These are phyloP conservation scores for Uromyces viciae-fabae DNA, from an alignment of 1,284 basidiomycete species.

Conservation along the genomic window DNA sequence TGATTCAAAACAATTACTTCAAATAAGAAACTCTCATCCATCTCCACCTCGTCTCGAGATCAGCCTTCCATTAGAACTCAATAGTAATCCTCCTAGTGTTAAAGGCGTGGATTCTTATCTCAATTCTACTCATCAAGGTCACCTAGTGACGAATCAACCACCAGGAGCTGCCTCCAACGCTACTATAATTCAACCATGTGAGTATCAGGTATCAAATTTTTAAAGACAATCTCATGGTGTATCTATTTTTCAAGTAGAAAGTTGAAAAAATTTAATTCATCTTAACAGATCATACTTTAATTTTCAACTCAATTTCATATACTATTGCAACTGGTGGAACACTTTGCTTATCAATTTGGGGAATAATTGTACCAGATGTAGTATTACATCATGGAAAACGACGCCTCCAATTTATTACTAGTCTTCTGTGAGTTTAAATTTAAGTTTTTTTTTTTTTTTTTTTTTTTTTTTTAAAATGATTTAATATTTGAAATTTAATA, in stretches of 20 bases:
- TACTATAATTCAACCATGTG: too few relatives aligned
- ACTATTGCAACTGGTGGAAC: background rate
- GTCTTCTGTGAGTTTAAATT: constrained; percentile 21
- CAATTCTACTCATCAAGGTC: background rate
- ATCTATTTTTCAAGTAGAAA: too few relatives aligned
- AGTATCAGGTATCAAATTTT: too few relatives aligned
- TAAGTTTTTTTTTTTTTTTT: too few relatives aligned
- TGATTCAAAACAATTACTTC: background rate
- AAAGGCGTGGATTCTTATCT: background rate
- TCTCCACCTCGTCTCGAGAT: background rate
- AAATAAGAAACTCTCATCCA: background rate
- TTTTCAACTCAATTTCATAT: constrained; percentile 23
- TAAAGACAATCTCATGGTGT: too few relatives aligned
- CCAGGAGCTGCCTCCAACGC: too few relatives aligned
- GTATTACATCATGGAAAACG: constrained; percentile 13
- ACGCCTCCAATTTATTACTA: constrained; percentile 14
- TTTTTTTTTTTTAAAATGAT: too few relatives aligned
- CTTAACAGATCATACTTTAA: constrained; percentile 19
- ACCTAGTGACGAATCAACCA: background rate
- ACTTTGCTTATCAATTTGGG: constrained; percentile 7
- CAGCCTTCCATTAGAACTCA: background rate
- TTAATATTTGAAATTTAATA: too few relatives aligned
- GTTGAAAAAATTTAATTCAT: too few relatives aligned
- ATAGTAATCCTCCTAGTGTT: background rate
- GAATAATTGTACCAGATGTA: background rate